A percentile compares a stretch with the other conserved stretches of the same genome.
These are phyloP conservation scores for Ligustrum vulgare DNA, from an alignment of 257 asterid species.

Conservation along the genomic window DNA sequence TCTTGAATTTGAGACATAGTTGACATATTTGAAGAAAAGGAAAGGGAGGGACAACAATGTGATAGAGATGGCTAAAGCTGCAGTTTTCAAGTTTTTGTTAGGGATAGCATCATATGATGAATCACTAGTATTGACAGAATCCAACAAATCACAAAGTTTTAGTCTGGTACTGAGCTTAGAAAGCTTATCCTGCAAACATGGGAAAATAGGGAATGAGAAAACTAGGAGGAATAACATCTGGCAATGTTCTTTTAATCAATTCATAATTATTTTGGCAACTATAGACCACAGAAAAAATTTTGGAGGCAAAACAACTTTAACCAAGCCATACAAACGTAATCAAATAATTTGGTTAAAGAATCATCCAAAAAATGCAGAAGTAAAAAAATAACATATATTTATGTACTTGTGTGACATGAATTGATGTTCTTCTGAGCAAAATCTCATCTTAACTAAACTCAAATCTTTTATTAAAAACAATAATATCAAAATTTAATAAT, in stretches of 20 bases:
- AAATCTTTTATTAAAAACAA: background rate
- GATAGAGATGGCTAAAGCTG: constrained; percentile 58
- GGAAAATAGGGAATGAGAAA: constrained; percentile 12
- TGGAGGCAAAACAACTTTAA: constrained; percentile 2
- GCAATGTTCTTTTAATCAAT: background rate
- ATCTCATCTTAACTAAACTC: background rate
- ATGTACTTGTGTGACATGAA: background rate
- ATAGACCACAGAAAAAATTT: constrained; percentile 12
- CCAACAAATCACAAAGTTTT: constrained; percentile 47
- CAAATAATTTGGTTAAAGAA: background rate
- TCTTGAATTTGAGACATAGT: constrained; percentile 58
- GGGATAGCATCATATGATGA: constrained; percentile 28
- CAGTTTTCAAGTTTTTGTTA: constrained; percentile 44
- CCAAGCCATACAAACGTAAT: background rate
- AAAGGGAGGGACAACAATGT: constrained; percentile 59
- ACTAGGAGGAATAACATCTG: constrained; percentile 16
- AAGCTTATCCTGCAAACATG: constrained; percentile 55
- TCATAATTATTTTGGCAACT: background rate
- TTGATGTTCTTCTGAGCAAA: background rate
- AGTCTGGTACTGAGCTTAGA: constrained; percentile 53
- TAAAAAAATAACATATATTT: background rate
- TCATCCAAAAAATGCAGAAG: background rate
- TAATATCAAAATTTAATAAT: background rate
- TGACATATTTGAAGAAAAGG: constrained; percentile 63
- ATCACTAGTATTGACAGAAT: constrained; percentile 34